Evolutionary conservation across 2,329 filamentous ascomycete species (phyloP), one percentile per base, ranked within the genome.

Genomic region (Claviceps arundinis): DNA sequence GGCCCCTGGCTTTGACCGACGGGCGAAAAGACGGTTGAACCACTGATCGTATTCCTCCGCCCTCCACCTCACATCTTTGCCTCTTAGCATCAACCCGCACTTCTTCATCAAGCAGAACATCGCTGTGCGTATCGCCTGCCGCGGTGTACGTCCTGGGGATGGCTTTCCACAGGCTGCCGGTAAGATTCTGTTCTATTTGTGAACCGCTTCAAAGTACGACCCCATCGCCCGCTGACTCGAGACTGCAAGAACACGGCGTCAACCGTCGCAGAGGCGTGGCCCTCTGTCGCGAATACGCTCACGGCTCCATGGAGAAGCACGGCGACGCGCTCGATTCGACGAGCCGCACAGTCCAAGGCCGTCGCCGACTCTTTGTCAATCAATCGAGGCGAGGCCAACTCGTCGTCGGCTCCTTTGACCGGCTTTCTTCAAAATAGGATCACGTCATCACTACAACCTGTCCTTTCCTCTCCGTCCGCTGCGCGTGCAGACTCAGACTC

Each of bases 201-300:
- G 30, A 11, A 4, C 9, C 30, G 30, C 30, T 9, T 4, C 9
- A 34, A 9, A 34, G 8, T 11, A 34, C 30, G 3, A 34, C 30
- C 30, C 11, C 8, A 17, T 13, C 11, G 5, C 16, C 19, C 13
- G 56, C 61, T 64, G 52, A 64, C 56, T 54, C 9, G 41, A 42
- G 14, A 48, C 30, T 22, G 50, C 43, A 37, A 70, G 69, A 69
- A 64, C 57, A 65, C 74, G 60, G 70, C 68, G 56, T 68, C 68
- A 48, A 69, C 66, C 54, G 68, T 69, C 7, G 62, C 70, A 48
- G 72, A 73, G 40, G 57, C 74, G 50, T 71, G 71, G 70, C 72
- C 73, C 51, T 73, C 72, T 45, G 65, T 75, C 55, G 64, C 66
- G 50, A 72, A 65, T 54, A 68, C 68, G 13, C 55, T 73, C 16